phyloP scores from a whole-genome alignment of 805 yeast genomes.

The Ogataea paraovalis region DNA sequence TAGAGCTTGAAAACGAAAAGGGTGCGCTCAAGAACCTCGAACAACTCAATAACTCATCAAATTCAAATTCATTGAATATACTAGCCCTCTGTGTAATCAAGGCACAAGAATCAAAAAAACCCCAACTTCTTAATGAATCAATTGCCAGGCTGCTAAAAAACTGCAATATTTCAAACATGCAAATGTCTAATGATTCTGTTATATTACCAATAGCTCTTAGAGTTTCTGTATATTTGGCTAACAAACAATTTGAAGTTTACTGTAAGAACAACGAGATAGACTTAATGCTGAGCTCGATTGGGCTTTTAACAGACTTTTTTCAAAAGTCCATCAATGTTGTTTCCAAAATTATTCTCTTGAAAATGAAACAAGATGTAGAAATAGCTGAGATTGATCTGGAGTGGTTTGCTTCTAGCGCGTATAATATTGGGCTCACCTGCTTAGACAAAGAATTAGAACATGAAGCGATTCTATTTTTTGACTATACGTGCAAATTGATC shows the following conservation, averaged over 20 bases:
- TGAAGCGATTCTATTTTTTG: neutral
- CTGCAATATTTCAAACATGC: neutral
- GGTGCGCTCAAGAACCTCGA: conserved; percentile 2
- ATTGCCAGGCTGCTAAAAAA: conserved; percentile 5
- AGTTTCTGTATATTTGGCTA: conserved; percentile 11
- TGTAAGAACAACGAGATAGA: conserved; percentile 1
- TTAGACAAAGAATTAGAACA: neutral
- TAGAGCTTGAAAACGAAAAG: conserved; percentile 7
- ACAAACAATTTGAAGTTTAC: conserved; percentile 10
- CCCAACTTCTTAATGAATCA: conserved; percentile 2
- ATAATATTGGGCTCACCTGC: conserved; percentile 1
- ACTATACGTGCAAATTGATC: neutral
- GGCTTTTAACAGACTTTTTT: conserved; percentile 1
- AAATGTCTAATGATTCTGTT: neutral
- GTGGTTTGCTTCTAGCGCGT: conserved; percentile 2
- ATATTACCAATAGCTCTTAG: conserved; percentile 14
- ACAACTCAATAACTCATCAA: conserved; percentile 1
- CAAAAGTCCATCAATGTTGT: neutral
- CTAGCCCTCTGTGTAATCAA: conserved; percentile 31
- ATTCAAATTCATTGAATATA: conserved; percentile 5
- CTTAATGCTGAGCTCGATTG: neutral
- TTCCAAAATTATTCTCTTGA: neutral
- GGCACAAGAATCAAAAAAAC: conserved; percentile 18
- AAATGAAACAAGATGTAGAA: conserved; percentile 3
- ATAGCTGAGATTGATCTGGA: conserved; percentile 3